These are phyloP conservation scores for Astrocystis sublimbata DNA, from an alignment of 495 filamentous ascomycete species.

Conservation along the genomic window DNA sequence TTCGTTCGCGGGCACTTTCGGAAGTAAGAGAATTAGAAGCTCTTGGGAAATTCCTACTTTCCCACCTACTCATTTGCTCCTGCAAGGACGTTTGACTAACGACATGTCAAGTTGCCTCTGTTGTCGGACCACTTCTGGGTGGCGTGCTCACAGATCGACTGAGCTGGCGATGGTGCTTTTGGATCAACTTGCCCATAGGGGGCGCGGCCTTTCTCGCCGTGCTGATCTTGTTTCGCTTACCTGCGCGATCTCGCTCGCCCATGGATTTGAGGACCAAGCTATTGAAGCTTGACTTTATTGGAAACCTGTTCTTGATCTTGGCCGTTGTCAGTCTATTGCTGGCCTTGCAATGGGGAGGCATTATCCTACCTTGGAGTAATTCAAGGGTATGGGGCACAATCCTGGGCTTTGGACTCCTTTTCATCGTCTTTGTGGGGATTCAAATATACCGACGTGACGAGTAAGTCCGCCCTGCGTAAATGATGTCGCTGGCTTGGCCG, in stretches of 20 bases:
- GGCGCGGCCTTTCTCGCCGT: slow-evolving; percentile 50
- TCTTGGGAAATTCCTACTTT: no score
- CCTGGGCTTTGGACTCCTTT: slow-evolving; percentile 23
- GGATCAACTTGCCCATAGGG: slow-evolving; percentile 58
- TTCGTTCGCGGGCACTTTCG: slow-evolving; percentile 43
- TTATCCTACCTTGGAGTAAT: slow-evolving; percentile 44
- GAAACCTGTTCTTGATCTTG: slow-evolving; percentile 53
- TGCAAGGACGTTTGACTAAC: no score
- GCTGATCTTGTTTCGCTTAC: slow-evolving; percentile 50
- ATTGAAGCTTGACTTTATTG: slow-evolving; percentile 54
- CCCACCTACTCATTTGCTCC: slow-evolving; percentile 63
- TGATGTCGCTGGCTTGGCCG: no score
- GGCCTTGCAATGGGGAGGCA: slow-evolving; percentile 66
- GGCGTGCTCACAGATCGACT: slow-evolving; percentile 43
- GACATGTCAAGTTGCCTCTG: slow-evolving; percentile 85
- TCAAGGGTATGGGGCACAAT: slow-evolving; percentile 22
- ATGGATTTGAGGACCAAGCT: slow-evolving; percentile 18
- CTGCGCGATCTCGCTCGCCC: background rate
- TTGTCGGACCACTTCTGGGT: slow-evolving; percentile 61
- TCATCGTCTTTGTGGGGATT: slow-evolving; percentile 46
- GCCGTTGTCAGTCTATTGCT: slow-evolving; percentile 58
- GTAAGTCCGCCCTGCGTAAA: no score
- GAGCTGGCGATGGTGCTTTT: slow-evolving; percentile 53
- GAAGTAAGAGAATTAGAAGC: no score
- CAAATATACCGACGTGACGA: slow-evolving; percentile 54